phyloP scores from a whole-genome alignment of 2,329 filamentous ascomycete genomes.

The Aspergillus sp. region DNA sequence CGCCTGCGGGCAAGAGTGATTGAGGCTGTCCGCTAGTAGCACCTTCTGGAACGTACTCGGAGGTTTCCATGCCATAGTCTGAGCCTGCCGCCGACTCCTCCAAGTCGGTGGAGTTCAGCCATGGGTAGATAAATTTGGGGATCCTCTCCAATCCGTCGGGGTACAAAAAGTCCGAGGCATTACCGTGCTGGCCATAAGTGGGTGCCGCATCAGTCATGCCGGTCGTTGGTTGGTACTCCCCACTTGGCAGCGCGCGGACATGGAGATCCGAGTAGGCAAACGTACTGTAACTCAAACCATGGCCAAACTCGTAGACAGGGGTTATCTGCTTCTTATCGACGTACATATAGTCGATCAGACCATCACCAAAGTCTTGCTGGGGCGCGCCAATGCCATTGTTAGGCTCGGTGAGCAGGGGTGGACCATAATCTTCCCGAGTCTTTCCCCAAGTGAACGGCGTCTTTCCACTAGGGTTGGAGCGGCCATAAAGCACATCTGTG shows the following conservation, averaged over 20 bases:
- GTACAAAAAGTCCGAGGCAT: constrained; percentile 46
- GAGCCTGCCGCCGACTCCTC: constrained; percentile 43
- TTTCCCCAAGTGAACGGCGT: constrained; percentile 52
- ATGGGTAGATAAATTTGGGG: constrained; percentile 54
- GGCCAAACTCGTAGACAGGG: constrained; percentile 55
- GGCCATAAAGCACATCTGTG: constrained; percentile 63
- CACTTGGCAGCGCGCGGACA: constrained; percentile 35
- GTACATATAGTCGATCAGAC: constrained; percentile 46
- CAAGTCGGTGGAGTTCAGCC: constrained; percentile 52
- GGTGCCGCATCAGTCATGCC: constrained; percentile 48
- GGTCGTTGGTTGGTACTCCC: constrained; percentile 43
- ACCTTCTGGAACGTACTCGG: constrained; percentile 43
- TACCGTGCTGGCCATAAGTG: constrained; percentile 40
- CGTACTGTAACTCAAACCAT: constrained; percentile 54
- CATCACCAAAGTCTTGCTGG: constrained; percentile 52
- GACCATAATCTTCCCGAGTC: constrained; percentile 45
- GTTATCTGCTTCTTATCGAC: constrained; percentile 48
- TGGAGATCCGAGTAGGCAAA: constrained; percentile 52
- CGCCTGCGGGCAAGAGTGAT: constrained; percentile 47
- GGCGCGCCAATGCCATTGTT: constrained; percentile 49
- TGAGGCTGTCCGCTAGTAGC: constrained; percentile 47
- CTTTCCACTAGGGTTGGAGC: constrained; percentile 53
- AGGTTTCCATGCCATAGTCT: constrained; percentile 44
- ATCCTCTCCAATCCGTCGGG: constrained; percentile 44
- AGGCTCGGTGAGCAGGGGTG: constrained; percentile 47